Base-by-base conservation (phyloP, 148 eudicot species). In the Simmondsia chinensis region DNA sequence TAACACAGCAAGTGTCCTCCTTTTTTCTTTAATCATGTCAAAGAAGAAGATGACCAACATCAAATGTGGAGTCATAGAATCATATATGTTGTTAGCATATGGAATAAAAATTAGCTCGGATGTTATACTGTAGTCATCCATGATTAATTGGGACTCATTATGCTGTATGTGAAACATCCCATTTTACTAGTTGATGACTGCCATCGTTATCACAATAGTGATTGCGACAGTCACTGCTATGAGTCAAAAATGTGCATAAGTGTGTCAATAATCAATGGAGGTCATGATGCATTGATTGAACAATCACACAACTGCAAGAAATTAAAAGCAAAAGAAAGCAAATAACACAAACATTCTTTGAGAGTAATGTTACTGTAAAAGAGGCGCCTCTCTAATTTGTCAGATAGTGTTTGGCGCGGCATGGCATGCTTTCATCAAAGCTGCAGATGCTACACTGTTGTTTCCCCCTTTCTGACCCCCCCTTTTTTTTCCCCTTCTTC, bases 371-470 rank as follows among this genome's bases (percentile, higher is more conserved):
- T n/a, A n/a, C n/a, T n/a, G n/a, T n/a, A n/a, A n/a, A n/a, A n/a
- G n/a, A n/a, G n/a, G n/a, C n/a, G n/a, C n/a, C 67, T 62, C 53
- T 46, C 43, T 50, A 11, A 22, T 54, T 82, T 82, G 93, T 72
- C 73, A 8, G 37, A n/a, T 33, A 56, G 77, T 39, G 32, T 34
- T 68, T 82, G 86, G 86, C 69, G n/a, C 42, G 39, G 37, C 66
- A 67, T 75, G 93, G 82, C 93, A 75, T 78, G 93, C 86, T 13
- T 28, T 9, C 42, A 25, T 33, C 63, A 79, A 75, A 68, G 79
- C 82, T 75, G 81, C 70, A 62, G 54, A 54, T 74, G 61, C 68
- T 59, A 48, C 38, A n/a, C 47, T 48, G 42, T 41, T 60, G 50
- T 32, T 38, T 24, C 53, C 39, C 14, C 44, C 42, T 49, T 42